These are phyloP conservation scores for Benincasa hispida DNA, from an alignment of 306 rosid species.

Conservation along the genomic window DNA sequence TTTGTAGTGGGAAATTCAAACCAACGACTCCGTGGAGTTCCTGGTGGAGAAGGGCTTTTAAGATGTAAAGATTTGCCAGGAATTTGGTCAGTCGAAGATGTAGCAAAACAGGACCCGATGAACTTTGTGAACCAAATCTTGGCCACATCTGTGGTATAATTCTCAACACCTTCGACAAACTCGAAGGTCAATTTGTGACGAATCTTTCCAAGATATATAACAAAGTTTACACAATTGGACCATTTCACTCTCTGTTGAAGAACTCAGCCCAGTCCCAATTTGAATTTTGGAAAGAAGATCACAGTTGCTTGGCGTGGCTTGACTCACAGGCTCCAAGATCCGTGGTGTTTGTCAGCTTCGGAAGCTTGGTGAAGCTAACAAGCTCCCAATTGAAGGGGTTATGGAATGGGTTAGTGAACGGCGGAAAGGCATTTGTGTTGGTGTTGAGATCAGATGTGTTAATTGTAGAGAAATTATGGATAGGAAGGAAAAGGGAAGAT, in stretches of 20 bases:
- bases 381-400: conserved; percentile 21
- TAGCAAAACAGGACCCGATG: background rate
- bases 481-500: conserved; percentile 17
- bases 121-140: background rate
- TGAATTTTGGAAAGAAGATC: conserved; percentile 17
- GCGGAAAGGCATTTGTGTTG: conserved; percentile 33
- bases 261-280: background rate
- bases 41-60: conserved; percentile 36
- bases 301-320: conserved; percentile 36
- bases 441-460: conserved; percentile 26
- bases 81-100: background rate
- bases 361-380: conserved; percentile 12
- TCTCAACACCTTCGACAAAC: conserved; percentile 48
- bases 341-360: conserved; percentile 43
- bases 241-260: conserved; percentile 23
- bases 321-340: conserved; percentile 24
- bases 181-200: conserved; percentile 27
- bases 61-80: conserved; percentile 42
- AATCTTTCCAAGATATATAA: conserved; percentile 16
- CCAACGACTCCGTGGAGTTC: conserved; percentile 12
- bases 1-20: conserved; percentile 35
- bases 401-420: conserved; percentile 43
- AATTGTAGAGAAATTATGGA: background rate
- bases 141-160: conserved; percentile 14
- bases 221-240: conserved; percentile 31